A percentile compares a stretch with the other conserved stretches of the same genome.
Evolutionary conservation across 176 grass and related monocot species (phyloP).

Genomic region (Ensete ventricosum): DNA sequence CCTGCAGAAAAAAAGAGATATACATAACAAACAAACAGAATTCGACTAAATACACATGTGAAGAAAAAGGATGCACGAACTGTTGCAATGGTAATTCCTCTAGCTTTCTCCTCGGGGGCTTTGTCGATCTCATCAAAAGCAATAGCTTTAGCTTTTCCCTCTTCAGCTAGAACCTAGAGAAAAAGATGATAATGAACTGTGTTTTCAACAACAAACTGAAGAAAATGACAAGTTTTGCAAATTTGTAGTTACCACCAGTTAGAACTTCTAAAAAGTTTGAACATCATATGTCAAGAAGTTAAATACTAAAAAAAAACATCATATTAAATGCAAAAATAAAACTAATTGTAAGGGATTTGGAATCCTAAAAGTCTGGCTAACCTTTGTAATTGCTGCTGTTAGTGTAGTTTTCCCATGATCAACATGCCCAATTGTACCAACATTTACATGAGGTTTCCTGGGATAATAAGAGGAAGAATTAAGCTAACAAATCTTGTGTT

Average conservation of each 20-base stretch:
- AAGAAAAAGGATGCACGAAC: constrained; percentile 14
- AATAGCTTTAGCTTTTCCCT: constrained; percentile 75
- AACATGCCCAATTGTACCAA: constrained; percentile 90
- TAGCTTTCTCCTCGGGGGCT: constrained; percentile 92
- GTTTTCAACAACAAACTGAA: not conserved
- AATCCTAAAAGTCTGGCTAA: constrained; percentile 10
- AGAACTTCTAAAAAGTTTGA: too few relatives aligned
- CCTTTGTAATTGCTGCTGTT: constrained; percentile 90
- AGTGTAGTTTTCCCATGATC: constrained; percentile 95
- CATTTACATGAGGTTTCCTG: constrained; percentile 94
- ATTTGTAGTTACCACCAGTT: too few relatives aligned
- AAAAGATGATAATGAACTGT: not conserved
- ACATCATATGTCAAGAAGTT: too few relatives aligned
- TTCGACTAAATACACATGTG: not conserved
- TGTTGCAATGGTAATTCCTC: constrained; percentile 97
- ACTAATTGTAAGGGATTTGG: not conserved
- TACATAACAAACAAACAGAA: not conserved
- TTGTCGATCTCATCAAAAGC: constrained; percentile 99
- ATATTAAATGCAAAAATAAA: not conserved
- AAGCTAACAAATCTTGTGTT: not conserved
- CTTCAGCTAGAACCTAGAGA: constrained; percentile 56
- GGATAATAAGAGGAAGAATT: constrained; percentile 18
- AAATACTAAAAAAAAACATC: too few relatives aligned
- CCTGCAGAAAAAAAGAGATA: constrained; percentile 16
- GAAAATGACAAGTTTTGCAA: not conserved